These are phyloP conservation scores for Rhodotorula sp. DNA, from an alignment of 1,284 basidiomycete genomes.

Conservation along the genomic window DNA sequence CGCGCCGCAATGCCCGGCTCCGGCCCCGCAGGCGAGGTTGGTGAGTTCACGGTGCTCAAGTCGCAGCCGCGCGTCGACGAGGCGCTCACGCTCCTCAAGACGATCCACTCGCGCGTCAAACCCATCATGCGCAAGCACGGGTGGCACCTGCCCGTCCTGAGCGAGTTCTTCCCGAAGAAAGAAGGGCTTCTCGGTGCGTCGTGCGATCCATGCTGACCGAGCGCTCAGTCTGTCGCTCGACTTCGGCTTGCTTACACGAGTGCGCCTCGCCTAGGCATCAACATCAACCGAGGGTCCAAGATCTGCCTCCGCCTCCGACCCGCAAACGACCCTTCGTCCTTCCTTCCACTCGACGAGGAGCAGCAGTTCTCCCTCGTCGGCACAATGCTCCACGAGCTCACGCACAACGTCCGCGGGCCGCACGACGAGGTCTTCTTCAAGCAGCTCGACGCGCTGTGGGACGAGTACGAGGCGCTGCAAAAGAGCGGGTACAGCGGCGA, in stretches of 20 bases:
- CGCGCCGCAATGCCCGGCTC: background rate
- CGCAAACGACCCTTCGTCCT: slow-evolving; percentile 65
- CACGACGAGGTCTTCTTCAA: slow-evolving; percentile 80
- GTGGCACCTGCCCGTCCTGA: slow-evolving; percentile 64
- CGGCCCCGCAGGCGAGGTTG: slow-evolving; percentile 22
- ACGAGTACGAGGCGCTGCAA: slow-evolving; percentile 75
- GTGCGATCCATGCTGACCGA: too few relatives aligned
- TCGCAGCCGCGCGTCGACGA: slow-evolving; percentile 37
- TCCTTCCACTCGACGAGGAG: slow-evolving; percentile 68
- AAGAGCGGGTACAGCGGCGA: slow-evolving; percentile 70
- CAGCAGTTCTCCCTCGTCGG: slow-evolving; percentile 50
- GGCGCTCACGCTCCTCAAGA: slow-evolving; percentile 10
- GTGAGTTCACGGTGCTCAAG: slow-evolving; percentile 36
- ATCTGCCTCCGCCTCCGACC: slow-evolving; percentile 78
- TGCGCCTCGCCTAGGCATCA: slow-evolving; percentile 15
- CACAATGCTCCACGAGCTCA: slow-evolving; percentile 88
- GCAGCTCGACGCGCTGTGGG: slow-evolving; percentile 70
- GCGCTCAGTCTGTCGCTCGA: background rate
- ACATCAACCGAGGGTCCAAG: slow-evolving; percentile 73
- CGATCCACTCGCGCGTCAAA: slow-evolving; percentile 61
- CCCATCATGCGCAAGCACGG: slow-evolving; percentile 81
- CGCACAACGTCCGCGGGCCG: slow-evolving; percentile 79
- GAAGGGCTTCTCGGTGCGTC: slow-evolving; percentile 67
- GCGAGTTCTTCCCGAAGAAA: slow-evolving; percentile 80
- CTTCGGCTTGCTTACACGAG: too few relatives aligned